Evolutionary conservation across 352 stramenopile genomes (phyloP).

Genomic region (Thraustochytrium sp.): DNA sequence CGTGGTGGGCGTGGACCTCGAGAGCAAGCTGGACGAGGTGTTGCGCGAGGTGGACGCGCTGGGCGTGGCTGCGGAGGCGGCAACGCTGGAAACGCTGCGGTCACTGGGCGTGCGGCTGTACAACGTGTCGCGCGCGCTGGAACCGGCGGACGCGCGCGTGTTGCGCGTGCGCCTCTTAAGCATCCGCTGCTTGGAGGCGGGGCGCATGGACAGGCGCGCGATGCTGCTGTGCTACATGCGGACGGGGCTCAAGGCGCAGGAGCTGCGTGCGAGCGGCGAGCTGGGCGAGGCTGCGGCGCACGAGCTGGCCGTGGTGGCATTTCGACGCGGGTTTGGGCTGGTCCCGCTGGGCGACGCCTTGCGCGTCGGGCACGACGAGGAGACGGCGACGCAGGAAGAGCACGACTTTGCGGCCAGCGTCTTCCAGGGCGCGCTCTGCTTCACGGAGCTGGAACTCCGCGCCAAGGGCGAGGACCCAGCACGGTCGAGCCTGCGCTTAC

Average conservation of each 20-base stretch:
- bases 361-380: not conserved
- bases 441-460: not conserved
- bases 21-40: not conserved
- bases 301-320: not conserved
- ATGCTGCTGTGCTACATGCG: slow-evolving; percentile 36
- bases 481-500: not conserved
- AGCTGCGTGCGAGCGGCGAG: not conserved
- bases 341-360: not conserved
- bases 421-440: not conserved
- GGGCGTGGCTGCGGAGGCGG: not conserved
- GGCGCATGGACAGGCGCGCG: not conserved
- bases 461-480: not conserved
- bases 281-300: not conserved
- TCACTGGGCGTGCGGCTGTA: slow-evolving; percentile 7
- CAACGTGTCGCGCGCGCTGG: not conserved
- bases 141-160: not conserved
- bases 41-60: not conserved
- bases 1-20: not conserved
- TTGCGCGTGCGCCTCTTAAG: slow-evolving; percentile 1
- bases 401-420: slow-evolving; percentile 10
- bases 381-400: not conserved
- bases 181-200: slow-evolving; percentile 14
- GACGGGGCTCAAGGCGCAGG: not conserved
- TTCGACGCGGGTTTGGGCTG: not conserved
- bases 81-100: not conserved